A percentile compares a stretch with the other conserved stretches of the same genome.
Conservation (phyloP, 2,329 filamentous ascomycete species). For the Curvularia sp. region DNA sequence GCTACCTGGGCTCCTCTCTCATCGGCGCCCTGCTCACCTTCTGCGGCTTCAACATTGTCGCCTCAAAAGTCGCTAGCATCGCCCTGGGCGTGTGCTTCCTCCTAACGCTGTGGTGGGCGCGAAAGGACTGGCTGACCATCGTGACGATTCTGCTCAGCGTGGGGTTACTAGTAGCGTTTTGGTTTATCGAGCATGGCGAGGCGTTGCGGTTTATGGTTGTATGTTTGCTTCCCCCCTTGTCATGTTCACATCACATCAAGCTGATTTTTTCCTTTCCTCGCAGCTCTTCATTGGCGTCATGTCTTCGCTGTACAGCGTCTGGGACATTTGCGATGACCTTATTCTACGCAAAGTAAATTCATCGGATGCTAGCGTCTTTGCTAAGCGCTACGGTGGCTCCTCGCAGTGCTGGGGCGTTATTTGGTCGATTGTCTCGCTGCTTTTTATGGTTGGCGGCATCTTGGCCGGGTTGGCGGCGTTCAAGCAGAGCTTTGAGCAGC, state of each 20-base stretch:
- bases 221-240: slow-evolving; percentile 39
- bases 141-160: slow-evolving; percentile 73
- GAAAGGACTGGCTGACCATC: slow-evolving; percentile 79
- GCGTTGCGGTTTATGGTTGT: slow-evolving; percentile 74
- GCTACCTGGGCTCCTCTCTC: slow-evolving; percentile 78
- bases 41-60: slow-evolving; percentile 81
- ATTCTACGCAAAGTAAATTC: slow-evolving; percentile 81
- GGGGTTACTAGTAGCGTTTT: slow-evolving; percentile 74
- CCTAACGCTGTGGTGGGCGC: slow-evolving; percentile 82
- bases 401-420: slow-evolving; percentile 83
- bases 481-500: slow-evolving; percentile 71
- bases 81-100: slow-evolving; percentile 76
- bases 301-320: slow-evolving; percentile 80
- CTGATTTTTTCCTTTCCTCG: not conserved
- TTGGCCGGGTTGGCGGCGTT: slow-evolving; percentile 80
- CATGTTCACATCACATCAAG: no score
- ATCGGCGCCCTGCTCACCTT: slow-evolving; percentile 81
- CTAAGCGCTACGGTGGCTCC: slow-evolving; percentile 77
- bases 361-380: slow-evolving; percentile 81
- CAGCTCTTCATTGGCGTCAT: slow-evolving; percentile 82
- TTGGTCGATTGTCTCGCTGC: slow-evolving; percentile 75
- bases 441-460: slow-evolving; percentile 76
- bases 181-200: slow-evolving; percentile 81
- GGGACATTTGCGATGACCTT: slow-evolving; percentile 85
- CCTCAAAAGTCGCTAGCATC: slow-evolving; percentile 79